Percentiles rank a stretch among this genome's conserved stretches.
phyloP scores from a whole-genome alignment of 208 protist genomes.

The Wallacemonas rigidus region DNA sequence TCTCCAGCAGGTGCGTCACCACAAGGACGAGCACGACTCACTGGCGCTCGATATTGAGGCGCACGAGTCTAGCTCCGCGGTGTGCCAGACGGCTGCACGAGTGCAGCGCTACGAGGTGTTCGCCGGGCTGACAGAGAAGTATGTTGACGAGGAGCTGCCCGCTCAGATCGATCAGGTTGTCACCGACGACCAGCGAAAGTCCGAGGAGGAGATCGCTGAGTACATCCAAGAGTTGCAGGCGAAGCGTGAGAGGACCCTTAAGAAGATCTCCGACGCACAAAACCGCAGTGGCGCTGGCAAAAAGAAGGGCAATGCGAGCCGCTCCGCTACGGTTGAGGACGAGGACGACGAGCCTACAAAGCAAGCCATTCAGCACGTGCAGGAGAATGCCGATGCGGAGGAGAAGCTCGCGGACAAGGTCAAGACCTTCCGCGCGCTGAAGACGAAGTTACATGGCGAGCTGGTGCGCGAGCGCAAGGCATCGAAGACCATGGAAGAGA shows the following conservation, averaged over 20 bases:
- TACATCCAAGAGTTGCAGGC: constrained; percentile 67
- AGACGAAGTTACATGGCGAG: constrained; percentile 67
- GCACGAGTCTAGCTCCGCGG: constrained; percentile 35
- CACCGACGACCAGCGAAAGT: constrained; percentile 53
- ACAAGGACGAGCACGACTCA: constrained; percentile 82
- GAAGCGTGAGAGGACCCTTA: constrained; percentile 49
- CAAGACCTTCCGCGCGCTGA: constrained; percentile 58
- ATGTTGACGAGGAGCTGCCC: constrained; percentile 51
- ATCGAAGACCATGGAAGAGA: constrained; percentile 41
- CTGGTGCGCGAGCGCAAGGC: constrained; percentile 48
- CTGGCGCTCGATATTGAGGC: constrained; percentile 65
- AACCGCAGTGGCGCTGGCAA: constrained; percentile 25
- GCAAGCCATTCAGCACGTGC: constrained; percentile 41
- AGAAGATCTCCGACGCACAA: constrained; percentile 45
- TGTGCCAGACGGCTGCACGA: constrained; percentile 70
- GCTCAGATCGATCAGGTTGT: constrained; percentile 54
- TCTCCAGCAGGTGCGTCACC: constrained; percentile 58
- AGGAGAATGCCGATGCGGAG: constrained; percentile 38
- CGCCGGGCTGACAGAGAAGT: constrained; percentile 29
- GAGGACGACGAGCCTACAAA: constrained; percentile 38
- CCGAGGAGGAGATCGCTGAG: constrained; percentile 68
- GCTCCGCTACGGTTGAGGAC: constrained; percentile 21
- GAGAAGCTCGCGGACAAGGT: constrained; percentile 47
- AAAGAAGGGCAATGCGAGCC: constrained; percentile 29
- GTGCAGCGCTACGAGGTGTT: constrained; percentile 78